Base-by-base conservation (phyloP, 352 stramenopile species). In the Pythium coloratum region DNA sequence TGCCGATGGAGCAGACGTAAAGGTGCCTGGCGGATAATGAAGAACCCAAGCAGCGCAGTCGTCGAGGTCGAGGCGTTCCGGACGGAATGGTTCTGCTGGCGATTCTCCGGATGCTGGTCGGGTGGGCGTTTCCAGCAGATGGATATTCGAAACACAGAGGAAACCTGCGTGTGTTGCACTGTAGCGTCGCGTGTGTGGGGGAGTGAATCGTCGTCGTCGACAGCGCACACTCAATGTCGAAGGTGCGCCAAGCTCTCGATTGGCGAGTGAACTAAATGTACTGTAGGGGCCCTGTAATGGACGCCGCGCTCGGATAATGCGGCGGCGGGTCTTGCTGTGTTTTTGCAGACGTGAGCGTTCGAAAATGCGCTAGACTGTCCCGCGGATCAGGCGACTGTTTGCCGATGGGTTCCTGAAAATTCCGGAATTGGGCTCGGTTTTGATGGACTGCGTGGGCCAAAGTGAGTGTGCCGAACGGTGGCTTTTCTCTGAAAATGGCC, bases 101-200 rank as follows among this genome's bases (percentile, higher is more conserved):
- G n/a, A 44, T 53, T 53, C 46, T 53, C 46, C 46, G 46, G 46
- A 53, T 53, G 46, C 46, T 26, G n/a, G 40, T 20, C n/a, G 40
- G 18, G 46, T 6, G 18, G 46, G 46, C 46, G 46, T 24, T 53
- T 53, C 46, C 7, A 53, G 46, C 46, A 53, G 46, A n/a, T 53
- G 46, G 46, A 53, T 53, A 53, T 53, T 53, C 46, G 46, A 53
- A 53, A 53, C 46, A 53, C 46, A 53, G 46, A 53, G 46, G 8
- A 30, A 28, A 44, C 38, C 38, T 44, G 38, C 16, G 38, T 38
- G 38, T 18, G 38, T 44, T 18, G 38, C 9, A 44, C 38, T 49
- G 42, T 16, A 49, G 42, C 42, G 42, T 49, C 42, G 42, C 42
- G 16, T 49, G 16, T 49, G 42, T 1, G 4, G 16, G 14, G 18